Evolutionary conservation across 2,329 filamentous ascomycete species (phyloP), one percentile per base, ranked within the genome.

Genomic region (Pseudodiploospora longispora): DNA sequence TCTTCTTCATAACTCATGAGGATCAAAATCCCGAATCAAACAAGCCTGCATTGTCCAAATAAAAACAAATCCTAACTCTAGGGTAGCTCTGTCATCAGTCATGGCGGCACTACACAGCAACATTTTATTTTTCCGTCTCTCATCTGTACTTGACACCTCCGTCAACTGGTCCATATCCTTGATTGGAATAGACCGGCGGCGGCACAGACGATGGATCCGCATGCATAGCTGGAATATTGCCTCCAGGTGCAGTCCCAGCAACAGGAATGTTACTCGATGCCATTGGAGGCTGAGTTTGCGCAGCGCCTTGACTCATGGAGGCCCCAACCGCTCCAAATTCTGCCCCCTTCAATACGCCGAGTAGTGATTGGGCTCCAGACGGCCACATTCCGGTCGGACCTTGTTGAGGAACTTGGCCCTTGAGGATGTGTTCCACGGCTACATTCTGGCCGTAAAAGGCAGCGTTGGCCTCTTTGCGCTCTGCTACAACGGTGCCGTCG

Each of bases 391-490:
- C 55, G 10, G 44, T 45, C 6, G 54, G 44, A 4, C 50, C 53
- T 33, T 59, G 55, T 2, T 51, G 46, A 1, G 57, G 57, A 2
- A 63, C 55, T 5, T 60, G 54, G n/a, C 72, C 67, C 35, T 71
- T 64, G 27, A 78, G 58, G 43, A 78, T 76, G 47, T 65, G 63
- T 27, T 68, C 62, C 1, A 70, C 72, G 0, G 66, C 53, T 27
- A 77, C 56, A 4, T 58, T 52, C n/a, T 85, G 72, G 27, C 84
- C 83, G 61, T 94, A 95, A 58, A 95, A 95, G 5, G 78, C 77
- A 42, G 87, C 83, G 56, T 96, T 96, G 58, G 91, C 90, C 46
- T 91, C 87, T n/a, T 78, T 83, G 41, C 89, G 79, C 63, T 94
- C 87, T 28, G 91, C 85, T 40, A 95, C 75, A 8, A 95, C 78